phyloP scores from a whole-genome alignment of 2,329 filamentous ascomycete species.

The Aureobasidium sp. region DNA sequence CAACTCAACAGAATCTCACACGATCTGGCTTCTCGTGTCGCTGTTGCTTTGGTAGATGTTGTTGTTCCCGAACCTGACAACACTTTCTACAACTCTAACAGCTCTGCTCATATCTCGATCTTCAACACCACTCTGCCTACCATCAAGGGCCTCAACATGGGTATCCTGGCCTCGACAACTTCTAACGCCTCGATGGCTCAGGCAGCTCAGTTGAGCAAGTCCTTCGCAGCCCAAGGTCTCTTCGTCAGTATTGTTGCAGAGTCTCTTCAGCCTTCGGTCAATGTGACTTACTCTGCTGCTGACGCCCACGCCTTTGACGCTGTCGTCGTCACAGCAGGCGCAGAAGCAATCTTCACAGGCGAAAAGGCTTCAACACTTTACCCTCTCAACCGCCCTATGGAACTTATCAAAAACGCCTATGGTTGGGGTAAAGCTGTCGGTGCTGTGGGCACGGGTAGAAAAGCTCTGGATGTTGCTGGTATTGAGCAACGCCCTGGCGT shows the following conservation, averaged over 20 bases:
- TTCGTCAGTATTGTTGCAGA: slow-evolving; percentile 56
- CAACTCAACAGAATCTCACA: slow-evolving; percentile 65
- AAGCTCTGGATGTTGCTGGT: not conserved
- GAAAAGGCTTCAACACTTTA: slow-evolving; percentile 52
- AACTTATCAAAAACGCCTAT: slow-evolving; percentile 70
- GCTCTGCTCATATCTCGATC: slow-evolving; percentile 53
- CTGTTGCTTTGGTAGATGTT: slow-evolving; percentile 60
- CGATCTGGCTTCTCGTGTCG: slow-evolving; percentile 60
- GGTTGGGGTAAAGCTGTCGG: slow-evolving; percentile 70
- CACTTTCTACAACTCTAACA: slow-evolving; percentile 64
- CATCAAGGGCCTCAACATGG: slow-evolving; percentile 58
- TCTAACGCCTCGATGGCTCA: slow-evolving; percentile 41
- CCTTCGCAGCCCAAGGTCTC: slow-evolving; percentile 46
- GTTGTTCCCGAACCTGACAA: slow-evolving; percentile 52
- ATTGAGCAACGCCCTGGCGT: slow-evolving; percentile 1
- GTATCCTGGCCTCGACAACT: slow-evolving; percentile 49
- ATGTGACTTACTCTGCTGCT: slow-evolving; percentile 66
- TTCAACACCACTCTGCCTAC: slow-evolving; percentile 52
- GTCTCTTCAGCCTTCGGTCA: slow-evolving; percentile 46
- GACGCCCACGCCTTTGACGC: slow-evolving; percentile 57
- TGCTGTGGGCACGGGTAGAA: slow-evolving; percentile 47
- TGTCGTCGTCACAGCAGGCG: slow-evolving; percentile 62
- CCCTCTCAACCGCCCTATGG: slow-evolving; percentile 62
- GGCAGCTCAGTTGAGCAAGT: slow-evolving; percentile 44
- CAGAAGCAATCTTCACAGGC: slow-evolving; percentile 45